Percentiles rank a stretch among this genome's conserved stretches.
Conservation (phyloP, 2,329 filamentous ascomycete genomes). For the Calonectria naviculata region DNA sequence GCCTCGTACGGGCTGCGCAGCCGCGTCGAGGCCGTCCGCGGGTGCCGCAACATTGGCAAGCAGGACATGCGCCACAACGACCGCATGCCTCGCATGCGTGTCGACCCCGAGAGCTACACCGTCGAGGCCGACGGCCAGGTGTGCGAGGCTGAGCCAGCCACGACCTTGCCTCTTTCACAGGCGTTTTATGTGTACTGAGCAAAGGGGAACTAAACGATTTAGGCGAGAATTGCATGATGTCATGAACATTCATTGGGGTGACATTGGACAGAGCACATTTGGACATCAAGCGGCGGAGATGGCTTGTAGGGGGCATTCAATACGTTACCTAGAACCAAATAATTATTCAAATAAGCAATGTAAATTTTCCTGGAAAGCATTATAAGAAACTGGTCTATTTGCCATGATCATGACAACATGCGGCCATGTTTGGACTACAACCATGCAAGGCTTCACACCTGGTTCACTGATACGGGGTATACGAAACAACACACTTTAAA, state of each 20-base stretch:
- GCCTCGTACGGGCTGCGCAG: constrained; percentile 81
- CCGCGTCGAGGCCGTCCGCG: constrained; percentile 81
- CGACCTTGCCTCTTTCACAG: constrained; percentile 80
- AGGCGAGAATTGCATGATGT: neutral
- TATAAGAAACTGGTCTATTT: too few species aligned
- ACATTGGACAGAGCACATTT: constrained; percentile 4
- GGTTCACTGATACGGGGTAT: too few species aligned
- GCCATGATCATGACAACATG: too few species aligned
- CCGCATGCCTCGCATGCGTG: constrained; percentile 84
- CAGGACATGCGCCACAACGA: constrained; percentile 93
- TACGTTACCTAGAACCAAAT: neutral
- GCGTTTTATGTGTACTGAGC: constrained; percentile 79
- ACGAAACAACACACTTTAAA: neutral
- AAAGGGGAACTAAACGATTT: neutral
- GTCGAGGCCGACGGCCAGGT: constrained; percentile 86
- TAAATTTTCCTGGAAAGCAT: neutral
- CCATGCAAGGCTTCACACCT: too few species aligned
- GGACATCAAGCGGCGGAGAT: neutral
- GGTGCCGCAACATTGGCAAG: constrained; percentile 82
- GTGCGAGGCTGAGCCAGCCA: constrained; percentile 79
- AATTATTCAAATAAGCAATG: neutral
- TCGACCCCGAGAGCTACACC: constrained; percentile 90
- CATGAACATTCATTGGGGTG: neutral
- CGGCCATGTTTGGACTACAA: too few species aligned
- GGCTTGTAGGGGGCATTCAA: neutral